A percentile compares a stretch with the other conserved stretches of the same genome.
Conservation (phyloP, 2,329 filamentous ascomycete genomes). For the Talaromyces rugulosus region DNA sequence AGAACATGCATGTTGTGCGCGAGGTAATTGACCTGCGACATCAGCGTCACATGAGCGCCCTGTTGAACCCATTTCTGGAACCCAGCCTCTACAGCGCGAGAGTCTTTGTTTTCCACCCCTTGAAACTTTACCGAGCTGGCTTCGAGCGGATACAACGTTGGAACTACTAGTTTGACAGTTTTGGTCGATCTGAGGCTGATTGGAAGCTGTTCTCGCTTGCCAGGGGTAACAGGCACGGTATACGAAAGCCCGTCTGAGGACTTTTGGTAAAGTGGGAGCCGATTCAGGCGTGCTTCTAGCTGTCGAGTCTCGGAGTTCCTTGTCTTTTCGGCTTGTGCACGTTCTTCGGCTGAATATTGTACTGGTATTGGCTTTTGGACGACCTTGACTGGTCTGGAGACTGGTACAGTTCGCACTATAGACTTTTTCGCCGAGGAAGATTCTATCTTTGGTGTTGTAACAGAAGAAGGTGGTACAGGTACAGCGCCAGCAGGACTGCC, state of each 20-base stretch:
- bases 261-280: slow-evolving; percentile 62
- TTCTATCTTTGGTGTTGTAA: neutral
- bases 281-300: slow-evolving; percentile 69
- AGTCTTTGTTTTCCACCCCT: slow-evolving; percentile 57
- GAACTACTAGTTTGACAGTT: slow-evolving; percentile 65
- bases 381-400: slow-evolving; percentile 32
- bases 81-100: slow-evolving; percentile 59
- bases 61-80: slow-evolving; percentile 59
- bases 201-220: slow-evolving; percentile 58
- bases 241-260: slow-evolving; percentile 67
- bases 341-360: slow-evolving; percentile 57
- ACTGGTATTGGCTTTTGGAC: neutral
- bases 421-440: neutral
- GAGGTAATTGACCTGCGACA: slow-evolving; percentile 71
- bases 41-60: slow-evolving; percentile 60
- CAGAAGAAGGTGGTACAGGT: neutral
- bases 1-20: slow-evolving; percentile 66
- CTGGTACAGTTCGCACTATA: slow-evolving; percentile 11
- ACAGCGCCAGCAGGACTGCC: slow-evolving; percentile 31
- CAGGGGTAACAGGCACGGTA: slow-evolving; percentile 65
- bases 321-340: slow-evolving; percentile 57
- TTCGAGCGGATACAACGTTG: slow-evolving; percentile 67
- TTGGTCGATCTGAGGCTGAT: slow-evolving; percentile 57
- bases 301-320: slow-evolving; percentile 66
- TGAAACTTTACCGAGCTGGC: slow-evolving; percentile 62